Evolutionary conservation across 2,329 filamentous ascomycete species (phyloP), one percentile per base, ranked within the genome.

Genomic region (Fusarium albidum): DNA sequence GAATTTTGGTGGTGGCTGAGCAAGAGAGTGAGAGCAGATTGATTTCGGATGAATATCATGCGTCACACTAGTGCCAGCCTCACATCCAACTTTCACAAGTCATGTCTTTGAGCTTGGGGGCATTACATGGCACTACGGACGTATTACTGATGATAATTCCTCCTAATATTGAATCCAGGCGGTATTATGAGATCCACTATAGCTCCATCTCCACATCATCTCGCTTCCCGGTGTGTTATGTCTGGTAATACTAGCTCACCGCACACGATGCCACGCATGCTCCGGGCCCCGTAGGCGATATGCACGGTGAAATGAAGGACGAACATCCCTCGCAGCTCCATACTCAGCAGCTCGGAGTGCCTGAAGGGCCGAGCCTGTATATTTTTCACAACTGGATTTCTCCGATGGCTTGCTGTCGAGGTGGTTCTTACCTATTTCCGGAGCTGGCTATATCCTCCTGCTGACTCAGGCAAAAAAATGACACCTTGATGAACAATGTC

Each of bases 301-400:
- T 65, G 62, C 62, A 61, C 21, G 43, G 45, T 59, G 50, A 65
- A 61, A 65, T 65, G 62, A 65, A 59, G 54, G 50, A 54, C 48
- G 34, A 46, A 51, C 49, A 54, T 52, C 21, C 33, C 17, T n/a
- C n/a, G n/a, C n/a, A n/a, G n/a, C n/a, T n/a, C n/a, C n/a, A 57
- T 57, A 14, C 40, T 55, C 45, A 38, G 38, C 50, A 55, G 55
- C 32, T 59, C 35, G n/a, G n/a, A n/a, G n/a, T n/a, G n/a, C n/a
- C 32, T 31, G 34, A 25, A 39, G n/a, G n/a, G n/a, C n/a, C n/a
- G 18, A 18, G 55, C 35, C 33, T 59, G 58, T 46, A 52, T 21
- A 55, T 59, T 12, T 59, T 55, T 46, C 27, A 11, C 21, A 14
- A 34, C 15, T 17, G 27, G 17, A 25, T 26, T 29, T 14, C 31